Percentiles rank a stretch among this genome's conserved stretches.
Conservation (phyloP, 108 stramenopile species). For the Schizochytrium sp. region DNA sequence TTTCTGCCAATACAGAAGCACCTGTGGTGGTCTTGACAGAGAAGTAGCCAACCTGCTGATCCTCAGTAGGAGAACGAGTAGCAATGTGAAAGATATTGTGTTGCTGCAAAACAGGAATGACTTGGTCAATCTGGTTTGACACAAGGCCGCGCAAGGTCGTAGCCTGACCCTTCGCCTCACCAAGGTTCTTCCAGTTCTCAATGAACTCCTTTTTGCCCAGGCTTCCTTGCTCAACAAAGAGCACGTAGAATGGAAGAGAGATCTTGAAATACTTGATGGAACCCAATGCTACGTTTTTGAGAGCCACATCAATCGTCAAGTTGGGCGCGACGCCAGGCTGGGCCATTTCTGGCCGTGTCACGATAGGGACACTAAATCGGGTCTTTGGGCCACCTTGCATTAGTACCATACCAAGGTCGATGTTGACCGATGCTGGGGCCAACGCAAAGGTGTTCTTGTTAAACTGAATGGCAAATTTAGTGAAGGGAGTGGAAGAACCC, state of each 20-base stretch:
- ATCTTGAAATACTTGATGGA: constrained; percentile 90
- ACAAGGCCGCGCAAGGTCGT: constrained; percentile 61
- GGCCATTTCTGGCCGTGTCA: constrained; percentile 83
- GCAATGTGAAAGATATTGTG: constrained; percentile 89
- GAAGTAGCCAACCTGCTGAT: constrained; percentile 92
- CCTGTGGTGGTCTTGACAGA: constrained; percentile 83
- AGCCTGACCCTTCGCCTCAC: constrained; percentile 49
- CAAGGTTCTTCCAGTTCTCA: constrained; percentile 62
- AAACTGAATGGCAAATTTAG: constrained; percentile 90
- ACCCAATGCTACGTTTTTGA: constrained; percentile 91
- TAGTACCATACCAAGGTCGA: constrained; percentile 84
- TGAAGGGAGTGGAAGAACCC: constrained; percentile 77
- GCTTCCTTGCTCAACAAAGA: constrained; percentile 75
- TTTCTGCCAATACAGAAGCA: constrained; percentile 82
- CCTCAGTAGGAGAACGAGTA: constrained; percentile 85
- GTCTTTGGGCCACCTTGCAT: constrained; percentile 79
- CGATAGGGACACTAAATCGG: constrained; percentile 78
- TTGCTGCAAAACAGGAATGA: constrained; percentile 82
- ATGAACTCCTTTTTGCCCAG: constrained; percentile 70
- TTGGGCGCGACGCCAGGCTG: constrained; percentile 74
- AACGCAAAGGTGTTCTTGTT: constrained; percentile 98
- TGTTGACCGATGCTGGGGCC: constrained; percentile 76
- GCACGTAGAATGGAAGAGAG: constrained; percentile 80
- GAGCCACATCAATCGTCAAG: constrained; percentile 87
- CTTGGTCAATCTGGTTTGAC: constrained; percentile 75